phyloP scores from a whole-genome alignment of 495 filamentous ascomycete genomes.

The Xylaria palmicola region DNA sequence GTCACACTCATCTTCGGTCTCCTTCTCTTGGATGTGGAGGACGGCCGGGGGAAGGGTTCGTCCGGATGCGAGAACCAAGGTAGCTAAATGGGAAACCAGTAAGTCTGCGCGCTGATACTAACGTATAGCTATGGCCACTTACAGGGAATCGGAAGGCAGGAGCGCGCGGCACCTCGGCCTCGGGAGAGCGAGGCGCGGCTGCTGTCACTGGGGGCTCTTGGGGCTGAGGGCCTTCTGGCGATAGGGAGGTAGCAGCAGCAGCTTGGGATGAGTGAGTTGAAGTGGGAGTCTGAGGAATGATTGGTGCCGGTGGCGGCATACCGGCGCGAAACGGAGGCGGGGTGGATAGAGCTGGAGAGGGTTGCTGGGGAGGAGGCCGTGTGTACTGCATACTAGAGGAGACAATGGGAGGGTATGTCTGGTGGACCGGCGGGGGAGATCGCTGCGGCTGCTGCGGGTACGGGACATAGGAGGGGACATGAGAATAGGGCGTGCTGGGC shows the following conservation, averaged over 20 bases:
- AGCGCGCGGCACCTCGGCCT: constrained; percentile 16
- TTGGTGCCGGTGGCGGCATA: constrained; percentile 36
- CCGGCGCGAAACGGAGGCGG: constrained; percentile 37
- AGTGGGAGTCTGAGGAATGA: constrained; percentile 38
- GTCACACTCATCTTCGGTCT: constrained; percentile 32
- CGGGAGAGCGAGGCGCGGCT: constrained; percentile 13
- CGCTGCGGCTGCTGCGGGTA: constrained; percentile 23
- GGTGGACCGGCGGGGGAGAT: constrained; percentile 42
- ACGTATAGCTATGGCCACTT: constrained; percentile 37
- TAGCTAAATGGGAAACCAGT: constrained; percentile 47
- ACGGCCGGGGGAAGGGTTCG: constrained; percentile 59
- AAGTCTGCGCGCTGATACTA: constrained; percentile 7
- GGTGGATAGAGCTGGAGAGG: constrained; percentile 43
- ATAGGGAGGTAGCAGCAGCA: constrained; percentile 36
- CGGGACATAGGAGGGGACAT: constrained; percentile 36
- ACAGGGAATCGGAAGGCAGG: constrained; percentile 62
- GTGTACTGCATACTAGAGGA: constrained; percentile 37
- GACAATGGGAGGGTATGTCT: constrained; percentile 44
- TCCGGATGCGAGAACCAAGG: constrained; percentile 81
- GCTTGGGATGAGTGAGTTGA: constrained; percentile 47
- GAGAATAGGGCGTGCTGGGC: constrained; percentile 32
- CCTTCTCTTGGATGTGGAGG: constrained; percentile 35
- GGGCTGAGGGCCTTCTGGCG: constrained; percentile 33
- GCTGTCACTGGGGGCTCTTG: no score
- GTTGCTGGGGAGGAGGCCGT: constrained; percentile 38